Evolutionary conservation across 2,329 filamentous ascomycete species (phyloP).

Genomic region (Metarhizium album): DNA sequence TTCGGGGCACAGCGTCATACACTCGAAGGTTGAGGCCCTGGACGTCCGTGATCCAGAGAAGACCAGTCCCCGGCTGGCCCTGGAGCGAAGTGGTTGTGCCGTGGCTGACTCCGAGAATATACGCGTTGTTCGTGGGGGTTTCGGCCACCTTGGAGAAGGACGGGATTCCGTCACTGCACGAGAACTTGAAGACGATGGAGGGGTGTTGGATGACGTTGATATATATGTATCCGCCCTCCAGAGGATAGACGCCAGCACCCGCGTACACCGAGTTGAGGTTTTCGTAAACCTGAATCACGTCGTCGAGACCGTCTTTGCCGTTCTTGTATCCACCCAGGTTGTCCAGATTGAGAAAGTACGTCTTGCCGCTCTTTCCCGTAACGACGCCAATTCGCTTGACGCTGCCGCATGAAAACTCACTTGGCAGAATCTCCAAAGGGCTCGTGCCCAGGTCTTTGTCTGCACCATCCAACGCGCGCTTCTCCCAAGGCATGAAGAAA

Average conservation of each 20-base stretch:
- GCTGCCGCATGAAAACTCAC: constrained; percentile 30
- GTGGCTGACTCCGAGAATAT: constrained; percentile 44
- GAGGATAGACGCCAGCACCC: constrained; percentile 35
- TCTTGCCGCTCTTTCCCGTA: constrained; percentile 40
- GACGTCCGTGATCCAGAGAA: constrained; percentile 46
- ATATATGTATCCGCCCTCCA: constrained; percentile 38
- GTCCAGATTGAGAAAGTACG: constrained; percentile 32
- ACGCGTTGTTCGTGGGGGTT: constrained; percentile 37
- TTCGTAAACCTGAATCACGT: constrained; percentile 33
- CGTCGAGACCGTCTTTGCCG: constrained; percentile 24
- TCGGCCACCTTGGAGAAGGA: constrained; percentile 43
- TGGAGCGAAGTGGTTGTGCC: constrained; percentile 45
- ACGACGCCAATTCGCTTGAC: constrained; percentile 37
- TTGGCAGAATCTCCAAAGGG: constrained; percentile 31
- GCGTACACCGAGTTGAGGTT: constrained; percentile 35
- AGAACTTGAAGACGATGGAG: constrained; percentile 48
- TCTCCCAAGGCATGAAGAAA: constrained; percentile 45
- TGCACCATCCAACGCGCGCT: constrained; percentile 36
- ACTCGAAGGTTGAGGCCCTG: constrained; percentile 40
- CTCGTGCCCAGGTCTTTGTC: constrained; percentile 39
- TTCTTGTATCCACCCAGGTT: constrained; percentile 30
- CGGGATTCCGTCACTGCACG: constrained; percentile 38
- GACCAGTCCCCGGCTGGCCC: constrained; percentile 40
- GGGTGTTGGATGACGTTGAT: constrained; percentile 42
- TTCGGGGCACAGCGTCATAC: constrained; percentile 39